These are phyloP conservation scores for Gardenia jasminoides DNA, from an alignment of 257 asterid species.

Conservation along the genomic window DNA sequence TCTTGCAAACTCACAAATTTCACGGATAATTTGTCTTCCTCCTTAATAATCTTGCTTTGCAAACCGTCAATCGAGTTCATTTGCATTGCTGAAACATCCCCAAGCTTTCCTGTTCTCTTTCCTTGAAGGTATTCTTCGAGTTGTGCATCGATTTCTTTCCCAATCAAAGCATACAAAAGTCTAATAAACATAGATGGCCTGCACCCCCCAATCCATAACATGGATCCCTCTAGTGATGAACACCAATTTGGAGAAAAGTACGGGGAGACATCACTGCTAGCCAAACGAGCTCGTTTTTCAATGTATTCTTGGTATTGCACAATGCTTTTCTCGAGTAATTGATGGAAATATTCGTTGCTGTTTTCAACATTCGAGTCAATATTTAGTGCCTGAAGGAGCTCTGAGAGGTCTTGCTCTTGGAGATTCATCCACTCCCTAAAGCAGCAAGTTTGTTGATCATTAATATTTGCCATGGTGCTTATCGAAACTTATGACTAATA, in stretches of 20 bases:
- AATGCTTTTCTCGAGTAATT: conserved; percentile 29
- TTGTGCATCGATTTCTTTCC: conserved; percentile 34
- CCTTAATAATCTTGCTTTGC: conserved; percentile 30
- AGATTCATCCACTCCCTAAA: conserved; percentile 28
- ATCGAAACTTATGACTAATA: background rate
- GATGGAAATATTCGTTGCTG: background rate
- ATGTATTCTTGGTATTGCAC: conserved; percentile 31
- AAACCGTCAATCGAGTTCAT: conserved; percentile 33
- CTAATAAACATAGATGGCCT: conserved; percentile 51
- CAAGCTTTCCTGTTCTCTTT: conserved; percentile 13
- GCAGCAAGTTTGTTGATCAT: conserved; percentile 2
- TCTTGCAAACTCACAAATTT: conserved; percentile 45
- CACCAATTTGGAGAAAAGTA: conserved; percentile 55
- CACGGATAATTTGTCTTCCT: conserved; percentile 37
- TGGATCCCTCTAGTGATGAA: conserved; percentile 46
- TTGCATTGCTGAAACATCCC: conserved; percentile 34
- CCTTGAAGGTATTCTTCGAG: conserved; percentile 40
- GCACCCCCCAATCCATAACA: conserved; percentile 62
- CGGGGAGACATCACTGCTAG: conserved; percentile 36
- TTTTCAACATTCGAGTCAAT: background rate
- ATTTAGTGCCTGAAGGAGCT: conserved; percentile 28
- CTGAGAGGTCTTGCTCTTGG: conserved; percentile 37
- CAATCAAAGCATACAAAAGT: conserved; percentile 43
- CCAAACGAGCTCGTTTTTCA: conserved; percentile 28
- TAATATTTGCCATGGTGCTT: background rate